phyloP scores from a whole-genome alignment of 2,329 filamentous ascomycete genomes.

The Cladosporium sp. region DNA sequence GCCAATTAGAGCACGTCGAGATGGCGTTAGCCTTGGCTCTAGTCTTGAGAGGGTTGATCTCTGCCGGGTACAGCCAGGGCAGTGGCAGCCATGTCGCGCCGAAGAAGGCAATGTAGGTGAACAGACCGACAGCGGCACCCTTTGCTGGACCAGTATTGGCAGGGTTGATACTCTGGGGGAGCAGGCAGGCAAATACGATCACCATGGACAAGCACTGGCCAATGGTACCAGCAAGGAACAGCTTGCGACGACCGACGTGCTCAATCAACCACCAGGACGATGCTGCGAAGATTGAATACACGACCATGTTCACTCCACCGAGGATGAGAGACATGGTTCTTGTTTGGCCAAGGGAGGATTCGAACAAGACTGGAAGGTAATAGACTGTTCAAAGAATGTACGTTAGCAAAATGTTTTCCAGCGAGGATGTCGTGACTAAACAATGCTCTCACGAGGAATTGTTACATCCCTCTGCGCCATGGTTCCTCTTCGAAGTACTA shows the following conservation, averaged over 20 bases:
- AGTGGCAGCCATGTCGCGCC: conserved; percentile 30
- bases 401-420: neutral
- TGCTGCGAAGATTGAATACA: conserved; percentile 42
- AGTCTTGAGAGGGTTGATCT: conserved; percentile 40
- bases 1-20: conserved; percentile 19
- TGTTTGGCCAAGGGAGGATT: conserved; percentile 52
- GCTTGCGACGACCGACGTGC: conserved; percentile 54
- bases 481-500: neutral
- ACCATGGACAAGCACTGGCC: conserved; percentile 60
- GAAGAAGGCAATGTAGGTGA: conserved; percentile 36
- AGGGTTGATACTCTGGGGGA: conserved; percentile 17
- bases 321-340: conserved; percentile 68
- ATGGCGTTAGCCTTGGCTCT: conserved; percentile 28
- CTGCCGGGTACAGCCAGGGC: conserved; percentile 30
- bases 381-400: conserved; percentile 13
- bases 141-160: conserved; percentile 16
- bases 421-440: neutral
- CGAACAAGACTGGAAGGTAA: conserved; percentile 45
- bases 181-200: conserved; percentile 41
- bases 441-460: neutral
- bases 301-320: conserved; percentile 35
- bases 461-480: too few relatives aligned
- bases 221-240: conserved; percentile 44
- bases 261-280: conserved; percentile 66
- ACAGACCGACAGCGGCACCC: conserved; percentile 33